Evolutionary conservation across 768 basidiomycete genomes (phyloP), one percentile per base, ranked within the genome.

Genomic region (Tulasnella sp.): DNA sequence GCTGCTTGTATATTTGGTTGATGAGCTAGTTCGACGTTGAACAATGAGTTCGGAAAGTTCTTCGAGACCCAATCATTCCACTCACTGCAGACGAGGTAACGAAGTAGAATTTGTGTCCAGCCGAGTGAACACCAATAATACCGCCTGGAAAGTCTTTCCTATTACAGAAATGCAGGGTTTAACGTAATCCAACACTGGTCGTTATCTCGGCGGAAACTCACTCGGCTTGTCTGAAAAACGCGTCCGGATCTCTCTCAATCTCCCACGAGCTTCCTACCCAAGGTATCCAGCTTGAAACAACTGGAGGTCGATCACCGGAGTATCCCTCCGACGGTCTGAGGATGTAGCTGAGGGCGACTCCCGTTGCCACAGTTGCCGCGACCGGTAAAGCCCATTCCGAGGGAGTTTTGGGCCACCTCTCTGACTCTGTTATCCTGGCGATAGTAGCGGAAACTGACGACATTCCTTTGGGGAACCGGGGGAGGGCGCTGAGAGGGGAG

Each of bases 1-100:
- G 80, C n/a, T 80, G 76, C 24, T 77, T 77, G 64, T 80, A 76
- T 20, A 80, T 69, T 22, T 75, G 50, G 18, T 80, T 76, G 75
- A 80, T 76, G 44, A 76, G 40, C 80, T 80, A 28, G 9, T 24
- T 44, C 16, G 48, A 60, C 1, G 9, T 34, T 12, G 20, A 58
- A 34, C 64, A 1, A 37, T 37, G 2, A 69, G 12, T 37, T 69
- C 3, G 64, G 64, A 34, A 77, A 54, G n/a, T n/a, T 54, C 1
- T 37, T 28, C 16, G 34, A 24, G 1, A 40, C 14, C 24, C 24
- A 58, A 37, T 22, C 7, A 37, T 58, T 34, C 4, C 9, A 34
- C 54, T 12, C 37, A 77, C 46, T 8, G 42, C 11, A 4, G 46
- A 34, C 22, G 74, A 77, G 28, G 80, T 80, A 0, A 80, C 75